Conservation (phyloP, 2,329 filamentous ascomycete genomes). For the Trichophyton verrucosum region DNA sequence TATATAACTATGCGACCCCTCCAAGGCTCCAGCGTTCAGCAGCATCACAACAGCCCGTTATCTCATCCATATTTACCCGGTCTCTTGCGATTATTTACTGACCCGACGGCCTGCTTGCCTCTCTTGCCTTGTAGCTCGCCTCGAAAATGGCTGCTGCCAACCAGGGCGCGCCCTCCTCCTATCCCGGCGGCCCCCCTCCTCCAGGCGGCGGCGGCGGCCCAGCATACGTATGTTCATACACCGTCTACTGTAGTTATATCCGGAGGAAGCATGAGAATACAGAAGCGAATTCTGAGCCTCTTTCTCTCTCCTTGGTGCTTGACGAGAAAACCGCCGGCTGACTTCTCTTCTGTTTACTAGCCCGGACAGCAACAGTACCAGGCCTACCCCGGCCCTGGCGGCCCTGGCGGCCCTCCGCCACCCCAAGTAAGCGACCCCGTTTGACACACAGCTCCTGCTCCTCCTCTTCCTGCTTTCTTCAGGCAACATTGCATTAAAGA, state of each 20-base stretch:
- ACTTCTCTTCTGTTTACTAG: conserved; percentile 7
- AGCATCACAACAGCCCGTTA: neutral
- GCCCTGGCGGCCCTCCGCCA: neutral
- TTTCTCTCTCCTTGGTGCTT: neutral
- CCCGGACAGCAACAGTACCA: conserved; percentile 15
- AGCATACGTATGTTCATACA: conserved; percentile 41
- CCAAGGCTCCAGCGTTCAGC: neutral
- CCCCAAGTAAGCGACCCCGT: conserved; percentile 4
- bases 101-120: neutral
- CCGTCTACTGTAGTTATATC: neutral
- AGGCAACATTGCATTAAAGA: conserved; percentile 11
- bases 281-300: neutral
- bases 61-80: neutral
- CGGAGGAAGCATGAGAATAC: neutral
- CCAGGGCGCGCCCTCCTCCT: conserved; percentile 24
- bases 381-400: conserved; percentile 7
- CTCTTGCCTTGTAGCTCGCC: conserved; percentile 19
- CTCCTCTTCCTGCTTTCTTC: neutral
- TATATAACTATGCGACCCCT: neutral
- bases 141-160: conserved; percentile 27
- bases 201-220: conserved; percentile 21
- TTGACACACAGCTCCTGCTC: neutral
- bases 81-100: neutral
- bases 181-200: conserved; percentile 19
- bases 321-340: neutral